Evolutionary conservation across 75 land plant species (phyloP).

Genomic region (Pinus tabuliformis): DNA sequence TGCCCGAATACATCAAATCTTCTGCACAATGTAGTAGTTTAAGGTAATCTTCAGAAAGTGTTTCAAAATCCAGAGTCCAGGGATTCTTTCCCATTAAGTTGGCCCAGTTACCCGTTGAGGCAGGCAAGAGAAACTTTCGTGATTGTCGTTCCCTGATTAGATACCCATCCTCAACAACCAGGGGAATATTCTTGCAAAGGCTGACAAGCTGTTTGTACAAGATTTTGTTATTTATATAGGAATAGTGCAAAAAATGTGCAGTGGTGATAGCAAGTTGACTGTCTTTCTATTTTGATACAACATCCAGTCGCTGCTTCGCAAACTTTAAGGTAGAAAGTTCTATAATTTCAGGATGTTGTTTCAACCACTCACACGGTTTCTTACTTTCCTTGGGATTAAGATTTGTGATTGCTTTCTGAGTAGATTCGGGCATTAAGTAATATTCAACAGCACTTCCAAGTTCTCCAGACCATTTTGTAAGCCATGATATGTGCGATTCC

Average conservation of each 20-base stretch:
- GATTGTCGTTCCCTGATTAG: neutral
- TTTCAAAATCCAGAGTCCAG: slow-evolving; percentile 18
- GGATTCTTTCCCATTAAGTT: slow-evolving; percentile 32
- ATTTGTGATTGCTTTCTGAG: slow-evolving; percentile 7
- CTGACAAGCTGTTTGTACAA: neutral
- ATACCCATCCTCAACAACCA: slow-evolving; percentile 23
- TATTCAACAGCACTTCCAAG: neutral
- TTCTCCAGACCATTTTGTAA: no score
- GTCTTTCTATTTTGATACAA: neutral
- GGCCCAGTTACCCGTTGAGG: slow-evolving; percentile 34
- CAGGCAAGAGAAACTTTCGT: slow-evolving; percentile 25
- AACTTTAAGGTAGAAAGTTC: slow-evolving; percentile 4
- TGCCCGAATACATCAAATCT: no score
- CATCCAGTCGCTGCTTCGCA: neutral
- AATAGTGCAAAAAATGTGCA: slow-evolving; percentile 34
- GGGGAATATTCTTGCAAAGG: slow-evolving; percentile 22
- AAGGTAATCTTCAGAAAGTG: slow-evolving; percentile 27
- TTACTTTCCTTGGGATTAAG: neutral
- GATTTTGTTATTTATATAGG: slow-evolving; percentile 2
- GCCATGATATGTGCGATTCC: no score
- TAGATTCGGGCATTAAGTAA: slow-evolving; percentile 24
- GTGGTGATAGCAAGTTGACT: slow-evolving; percentile 13
- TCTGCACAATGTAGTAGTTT: no score
- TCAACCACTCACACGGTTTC: slow-evolving; percentile 11
- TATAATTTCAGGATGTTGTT: neutral